phyloP scores from a whole-genome alignment of 2,329 filamentous ascomycete genomes.

The Pestalotiopsis sp. region DNA sequence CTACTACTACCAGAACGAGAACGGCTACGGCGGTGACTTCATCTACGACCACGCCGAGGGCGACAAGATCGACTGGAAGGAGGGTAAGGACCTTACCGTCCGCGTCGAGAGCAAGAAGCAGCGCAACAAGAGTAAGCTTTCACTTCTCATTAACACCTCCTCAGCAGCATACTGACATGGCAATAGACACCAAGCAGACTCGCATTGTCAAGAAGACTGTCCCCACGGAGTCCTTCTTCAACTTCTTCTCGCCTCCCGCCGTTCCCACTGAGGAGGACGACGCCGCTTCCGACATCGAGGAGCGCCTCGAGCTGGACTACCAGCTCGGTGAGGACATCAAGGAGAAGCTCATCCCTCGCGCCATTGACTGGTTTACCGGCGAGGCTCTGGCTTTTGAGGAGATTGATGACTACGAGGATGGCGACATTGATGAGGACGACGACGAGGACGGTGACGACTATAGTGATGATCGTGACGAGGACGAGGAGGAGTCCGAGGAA shows the following conservation, averaged over 20 bases:
- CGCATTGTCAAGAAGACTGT: conserved; percentile 99
- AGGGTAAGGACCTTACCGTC: conserved; percentile 89
- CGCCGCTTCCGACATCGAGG: conserved; percentile 88
- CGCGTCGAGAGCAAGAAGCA: conserved; percentile 99
- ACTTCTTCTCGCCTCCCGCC: conserved; percentile 97
- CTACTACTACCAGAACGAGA: conserved; percentile 99
- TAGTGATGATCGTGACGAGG: conserved; percentile 74
- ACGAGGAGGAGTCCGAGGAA: conserved; percentile 82
- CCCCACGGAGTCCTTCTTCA: conserved; percentile 97
- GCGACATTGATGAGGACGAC: conserved; percentile 85
- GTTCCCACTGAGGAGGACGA: conserved; percentile 72
- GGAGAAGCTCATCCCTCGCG: conserved; percentile 98
- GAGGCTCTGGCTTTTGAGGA: conserved; percentile 98
- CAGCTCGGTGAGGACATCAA: conserved; percentile 99
- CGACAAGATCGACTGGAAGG: conserved; percentile 97
- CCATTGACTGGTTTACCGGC: conserved; percentile 99
- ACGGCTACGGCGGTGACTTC: conserved; percentile 97
- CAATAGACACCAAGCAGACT: conserved; percentile 94
- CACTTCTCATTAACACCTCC: neutral
- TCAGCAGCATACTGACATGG: conserved; percentile 15
- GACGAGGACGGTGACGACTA: conserved; percentile 86
- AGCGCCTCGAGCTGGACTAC: conserved; percentile 96
- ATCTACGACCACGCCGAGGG: conserved; percentile 99
- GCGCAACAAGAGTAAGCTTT: conserved; percentile 89
- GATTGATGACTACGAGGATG: conserved; percentile 79